Evolutionary conservation across 2,329 filamentous ascomycete species (phyloP), one percentile per base, ranked within the genome.

Genomic region (Daldinia sp.): DNA sequence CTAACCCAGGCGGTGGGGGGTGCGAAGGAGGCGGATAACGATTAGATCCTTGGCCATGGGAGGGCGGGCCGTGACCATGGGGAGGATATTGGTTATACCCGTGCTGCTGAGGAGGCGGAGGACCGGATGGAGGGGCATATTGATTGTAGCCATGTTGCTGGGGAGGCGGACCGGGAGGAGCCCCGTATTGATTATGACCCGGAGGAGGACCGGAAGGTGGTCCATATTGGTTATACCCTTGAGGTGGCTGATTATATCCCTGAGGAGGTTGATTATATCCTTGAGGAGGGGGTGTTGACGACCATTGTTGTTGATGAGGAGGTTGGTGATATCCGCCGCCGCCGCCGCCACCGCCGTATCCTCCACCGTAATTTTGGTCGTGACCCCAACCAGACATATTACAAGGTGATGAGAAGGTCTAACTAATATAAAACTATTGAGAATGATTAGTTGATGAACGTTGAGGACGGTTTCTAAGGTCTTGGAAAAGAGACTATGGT

Each of bases 1-100:
- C 84, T 59, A 82, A 75, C 20, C 80, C 80, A 0, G 77, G 75
- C 15, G 84, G 84, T 23, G 83, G 83, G 20, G 81, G 78, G 39
- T 82, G 75, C 6, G 69, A 63, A 37, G 77, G 76, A 2, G 74
- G 70, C 6, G 74, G 70, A 42, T 77, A 75, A 13, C 60, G 75
- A 53, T 73, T 73, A 20, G 66, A 53, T 33, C 57, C 60, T 51
- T 65, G 64, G 10, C n/a, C 65, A 57, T 33, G 63, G 56, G 51
- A 54, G 12, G 50, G 9, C n/a, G 48, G 68, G 63, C 60, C 64
- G 35, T 66, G 56, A 33, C 56, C 23, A 3, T 60, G 68, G 33
- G 69, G 54, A n/a, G 64, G 51, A 51, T 71, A 67, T n/a, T 58
- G 62, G 46, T 61, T 63, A 42, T 69, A 61, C 7, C 67, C 65